These are phyloP conservation scores for Plasmopara viticola DNA, from an alignment of 352 stramenopile species.

Conservation along the genomic window DNA sequence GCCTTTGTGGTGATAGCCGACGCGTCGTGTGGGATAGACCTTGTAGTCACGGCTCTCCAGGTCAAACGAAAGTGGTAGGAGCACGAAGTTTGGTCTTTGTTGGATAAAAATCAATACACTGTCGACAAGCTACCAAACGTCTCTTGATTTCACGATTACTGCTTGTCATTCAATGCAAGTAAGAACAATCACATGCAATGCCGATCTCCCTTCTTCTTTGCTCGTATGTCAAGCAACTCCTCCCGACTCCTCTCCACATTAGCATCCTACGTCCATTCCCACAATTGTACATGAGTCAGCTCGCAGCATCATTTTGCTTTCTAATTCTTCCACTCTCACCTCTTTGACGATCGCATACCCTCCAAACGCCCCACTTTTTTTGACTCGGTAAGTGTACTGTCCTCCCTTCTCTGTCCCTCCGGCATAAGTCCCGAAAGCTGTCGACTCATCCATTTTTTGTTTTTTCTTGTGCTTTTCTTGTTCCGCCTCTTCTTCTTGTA, in stretches of 20 bases:
- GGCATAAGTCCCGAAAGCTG: constrained; percentile 85
- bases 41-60: no score
- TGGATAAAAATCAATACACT: constrained; percentile 7
- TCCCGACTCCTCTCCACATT: constrained; percentile 65
- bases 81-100: not conserved
- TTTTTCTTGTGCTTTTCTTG: constrained; percentile 46
- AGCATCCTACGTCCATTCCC: constrained; percentile 25
- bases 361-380: constrained; percentile 77
- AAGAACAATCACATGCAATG: constrained; percentile 57
- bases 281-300: not conserved
- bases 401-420: constrained; percentile 70
- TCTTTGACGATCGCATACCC: constrained; percentile 86
- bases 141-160: constrained; percentile 12
- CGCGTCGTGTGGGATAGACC: no score
- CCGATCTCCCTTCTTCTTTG: constrained; percentile 85
- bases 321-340: constrained; percentile 12
- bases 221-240: constrained; percentile 77
- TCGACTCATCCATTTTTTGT: constrained; percentile 43
- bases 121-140: constrained; percentile 22
- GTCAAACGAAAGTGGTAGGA: no score
- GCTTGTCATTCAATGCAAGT: not conserved
- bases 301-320: not conserved
- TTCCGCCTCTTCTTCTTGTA: constrained; percentile 34
- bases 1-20: no score
- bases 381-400: constrained; percentile 70